Evolutionary conservation across 2,329 filamentous ascomycete species (phyloP), one percentile per base, ranked within the genome.

Genomic region (Aspergillus sp.): DNA sequence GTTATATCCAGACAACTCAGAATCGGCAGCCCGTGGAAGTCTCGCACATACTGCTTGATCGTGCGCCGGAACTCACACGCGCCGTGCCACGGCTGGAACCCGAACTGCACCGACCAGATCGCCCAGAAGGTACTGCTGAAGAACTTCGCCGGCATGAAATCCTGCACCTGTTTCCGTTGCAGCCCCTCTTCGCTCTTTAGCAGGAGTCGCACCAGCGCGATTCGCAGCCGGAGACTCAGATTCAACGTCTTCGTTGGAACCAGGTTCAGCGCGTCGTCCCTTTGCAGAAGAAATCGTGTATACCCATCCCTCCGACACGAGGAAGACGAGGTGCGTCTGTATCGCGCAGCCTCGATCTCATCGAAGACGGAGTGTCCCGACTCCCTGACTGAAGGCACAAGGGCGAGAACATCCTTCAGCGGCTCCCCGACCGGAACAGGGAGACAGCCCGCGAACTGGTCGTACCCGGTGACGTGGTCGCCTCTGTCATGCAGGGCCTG

Each of bases 81-180:
- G 21, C 63, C 59, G 35, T 65, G 60, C 60, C 58, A 62, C 17
- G 62, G 63, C 40, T 64, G 57, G 33, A 65, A 57, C 9, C 60
- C 58, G 33, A 65, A 64, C 61, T 63, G 63, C 12, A 56, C 48
- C 2, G 57, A 59, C 63, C 63, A 63, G 43, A 62, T 52, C n/a
- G 47, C 53, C 61, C 63, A 65, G 52, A 63, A 63, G 2, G 49
- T 33, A 24, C 53, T 63, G 19, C 49, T 27, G 23, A 65, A 65
- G 31, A 65, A 65, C 2, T 12, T 52, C 1, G 23, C 7, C 3
- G 52, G 43, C 3, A 65, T 55, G 37, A 48, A 56, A 21, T 63
- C 61, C 21, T 21, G 19, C 7, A 63, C 59, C 33, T 63, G 57
- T 17, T 47, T 56, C 46, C 56, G 40, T 19, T 46, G 43, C 27